These are phyloP conservation scores for Aspergillus eucalypticola DNA, from an alignment of 2,329 filamentous ascomycete species.

Conservation along the genomic window DNA sequence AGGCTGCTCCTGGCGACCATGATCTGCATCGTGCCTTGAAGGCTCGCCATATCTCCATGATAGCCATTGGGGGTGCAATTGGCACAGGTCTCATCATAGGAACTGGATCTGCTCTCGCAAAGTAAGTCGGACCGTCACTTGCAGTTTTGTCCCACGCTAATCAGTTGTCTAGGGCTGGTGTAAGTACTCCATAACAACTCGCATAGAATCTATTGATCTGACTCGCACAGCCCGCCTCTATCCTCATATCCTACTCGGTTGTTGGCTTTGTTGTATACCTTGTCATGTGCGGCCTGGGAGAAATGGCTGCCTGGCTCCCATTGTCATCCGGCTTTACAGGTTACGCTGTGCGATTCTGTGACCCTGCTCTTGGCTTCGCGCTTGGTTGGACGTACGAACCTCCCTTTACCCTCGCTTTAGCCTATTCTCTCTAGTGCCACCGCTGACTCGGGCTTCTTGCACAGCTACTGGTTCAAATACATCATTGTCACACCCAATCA, in stretches of 20 bases:
- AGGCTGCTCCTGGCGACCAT: conserved; percentile 28
- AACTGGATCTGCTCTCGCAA: conserved; percentile 41
- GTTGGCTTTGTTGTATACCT: conserved; percentile 66
- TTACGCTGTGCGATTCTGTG: conserved; percentile 76
- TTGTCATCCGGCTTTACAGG: conserved; percentile 77
- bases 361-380: conserved; percentile 77
- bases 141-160: background rate
- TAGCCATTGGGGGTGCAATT: conserved; percentile 47
- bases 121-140: conserved; percentile 24
- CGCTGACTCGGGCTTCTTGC: conserved; percentile 1
- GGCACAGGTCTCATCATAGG: conserved; percentile 46
- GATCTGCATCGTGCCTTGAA: conserved; percentile 46
- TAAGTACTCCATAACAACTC: conserved; percentile 25
- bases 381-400: conserved; percentile 66
- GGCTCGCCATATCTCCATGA: conserved; percentile 46
- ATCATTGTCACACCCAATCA: conserved; percentile 86
- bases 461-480: conserved; percentile 67
- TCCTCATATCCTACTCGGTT: conserved; percentile 47
- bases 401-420: too few species aligned
- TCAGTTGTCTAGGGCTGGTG: conserved; percentile 33
- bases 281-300: conserved; percentile 78
- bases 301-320: conserved; percentile 83
- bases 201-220: background rate
- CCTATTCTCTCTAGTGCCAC: conserved; percentile 15
- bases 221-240: conserved; percentile 37